These are phyloP conservation scores for Arthrobotrys sinensis DNA, from an alignment of 2,329 filamentous ascomycete genomes.

Conservation along the genomic window DNA sequence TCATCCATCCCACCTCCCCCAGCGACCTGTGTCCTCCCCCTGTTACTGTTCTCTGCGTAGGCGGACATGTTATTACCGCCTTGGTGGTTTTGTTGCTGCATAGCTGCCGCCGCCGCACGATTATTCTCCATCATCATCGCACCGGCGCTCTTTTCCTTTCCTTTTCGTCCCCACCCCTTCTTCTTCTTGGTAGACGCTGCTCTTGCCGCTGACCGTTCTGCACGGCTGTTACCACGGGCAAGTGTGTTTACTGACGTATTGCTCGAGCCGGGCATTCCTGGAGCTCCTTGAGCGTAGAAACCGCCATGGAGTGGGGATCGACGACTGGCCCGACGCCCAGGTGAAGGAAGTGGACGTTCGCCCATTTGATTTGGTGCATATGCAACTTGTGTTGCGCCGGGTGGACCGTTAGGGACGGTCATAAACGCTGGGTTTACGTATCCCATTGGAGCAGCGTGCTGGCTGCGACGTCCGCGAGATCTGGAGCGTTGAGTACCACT, in stretches of 20 bases:
- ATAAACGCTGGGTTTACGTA: constrained; percentile 56
- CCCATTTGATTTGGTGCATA: constrained; percentile 13
- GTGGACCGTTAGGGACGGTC: constrained; percentile 28
- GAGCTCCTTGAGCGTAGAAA: constrained; percentile 37
- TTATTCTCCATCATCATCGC: constrained; percentile 47
- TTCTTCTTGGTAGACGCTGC: constrained; percentile 62
- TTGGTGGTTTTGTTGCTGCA: not conserved
- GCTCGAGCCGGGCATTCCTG: constrained; percentile 38
- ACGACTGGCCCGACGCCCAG: constrained; percentile 43
- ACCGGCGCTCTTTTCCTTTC: constrained; percentile 49
- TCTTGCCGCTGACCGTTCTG: constrained; percentile 63
- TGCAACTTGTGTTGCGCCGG: constrained; percentile 7
- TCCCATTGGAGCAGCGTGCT: constrained; percentile 11
- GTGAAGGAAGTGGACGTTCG: constrained; percentile 52
- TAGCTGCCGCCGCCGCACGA: constrained; percentile 17
- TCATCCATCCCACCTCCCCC: constrained; percentile 55
- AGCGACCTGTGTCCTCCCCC: constrained; percentile 31
- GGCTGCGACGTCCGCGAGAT: constrained; percentile 33
- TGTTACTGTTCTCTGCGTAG: not conserved
- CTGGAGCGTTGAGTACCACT: constrained; percentile 29
- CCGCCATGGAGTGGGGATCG: constrained; percentile 54
- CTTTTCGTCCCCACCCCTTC: constrained; percentile 60
- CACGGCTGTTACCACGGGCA: constrained; percentile 54
- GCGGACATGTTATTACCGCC: not conserved
- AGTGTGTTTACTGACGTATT: constrained; percentile 59